Percentiles rank a stretch among this genome's conserved stretches.
These are phyloP conservation scores for Pythium dissimile DNA, from an alignment of 352 stramenopile genomes.

Conservation along the genomic window DNA sequence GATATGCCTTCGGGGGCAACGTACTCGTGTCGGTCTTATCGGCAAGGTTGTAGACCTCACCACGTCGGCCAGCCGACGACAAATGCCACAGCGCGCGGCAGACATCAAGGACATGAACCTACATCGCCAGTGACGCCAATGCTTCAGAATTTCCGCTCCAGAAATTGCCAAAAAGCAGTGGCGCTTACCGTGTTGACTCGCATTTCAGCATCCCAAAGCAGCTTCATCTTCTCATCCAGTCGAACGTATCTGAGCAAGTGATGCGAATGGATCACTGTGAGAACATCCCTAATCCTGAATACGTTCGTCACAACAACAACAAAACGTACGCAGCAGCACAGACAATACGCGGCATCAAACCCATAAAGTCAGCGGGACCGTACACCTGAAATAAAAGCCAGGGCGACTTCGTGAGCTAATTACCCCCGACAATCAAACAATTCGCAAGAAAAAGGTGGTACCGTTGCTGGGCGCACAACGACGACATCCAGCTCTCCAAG, in stretches of 20 bases:
- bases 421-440: too few relatives aligned
- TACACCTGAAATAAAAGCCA: slow-evolving; percentile 69
- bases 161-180: background rate
- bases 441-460: too few relatives aligned
- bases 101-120: slow-evolving; percentile 82
- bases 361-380: slow-evolving; percentile 68
- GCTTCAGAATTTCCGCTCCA: background rate
- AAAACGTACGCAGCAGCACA: slow-evolving; percentile 71
- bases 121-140: background rate
- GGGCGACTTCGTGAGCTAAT: too few relatives aligned
- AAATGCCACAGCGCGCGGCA: slow-evolving; percentile 78
- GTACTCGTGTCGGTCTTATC: slow-evolving; percentile 88
- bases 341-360: slow-evolving; percentile 84
- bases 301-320: background rate
- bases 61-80: slow-evolving; percentile 39
- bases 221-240: slow-evolving; percentile 85
- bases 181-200: slow-evolving; percentile 75
- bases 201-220: slow-evolving; percentile 86
- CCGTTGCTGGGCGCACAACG: slow-evolving; percentile 72
- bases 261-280: background rate
- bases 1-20: too few relatives aligned
- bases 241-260: slow-evolving; percentile 62
- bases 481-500: slow-evolving; percentile 57
- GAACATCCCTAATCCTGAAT: background rate
- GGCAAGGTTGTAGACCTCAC: slow-evolving; percentile 82